Evolutionary conservation across 2,329 filamentous ascomycete genomes (phyloP).

Genomic region (Periconia sp.): DNA sequence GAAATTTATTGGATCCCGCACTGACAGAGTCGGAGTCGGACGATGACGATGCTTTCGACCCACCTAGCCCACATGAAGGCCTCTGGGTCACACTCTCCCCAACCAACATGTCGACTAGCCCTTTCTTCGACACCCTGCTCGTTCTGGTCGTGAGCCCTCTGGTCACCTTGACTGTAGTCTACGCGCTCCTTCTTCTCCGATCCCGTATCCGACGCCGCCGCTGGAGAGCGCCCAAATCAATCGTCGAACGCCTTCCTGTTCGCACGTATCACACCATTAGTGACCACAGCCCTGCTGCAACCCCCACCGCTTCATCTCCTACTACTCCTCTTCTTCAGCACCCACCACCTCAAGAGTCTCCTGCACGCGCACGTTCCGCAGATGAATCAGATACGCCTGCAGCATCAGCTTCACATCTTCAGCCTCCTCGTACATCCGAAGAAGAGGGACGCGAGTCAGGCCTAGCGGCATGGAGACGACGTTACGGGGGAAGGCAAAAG

Average conservation of each 20-base stretch:
- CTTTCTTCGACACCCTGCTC: constrained; percentile 95
- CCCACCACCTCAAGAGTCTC: constrained; percentile 23
- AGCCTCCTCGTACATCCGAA: constrained; percentile 38
- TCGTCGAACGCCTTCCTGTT: constrained; percentile 92
- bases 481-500: constrained; percentile 67
- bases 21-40: constrained; percentile 12
- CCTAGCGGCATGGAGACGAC: constrained; percentile 56
- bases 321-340: constrained; percentile 77
- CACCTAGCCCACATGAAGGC: constrained; percentile 64
- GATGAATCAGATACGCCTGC: constrained; percentile 62
- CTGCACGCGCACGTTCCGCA: constrained; percentile 64
- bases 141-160: constrained; percentile 94
- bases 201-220: constrained; percentile 84
- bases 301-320: constrained; percentile 66
- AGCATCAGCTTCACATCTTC: constrained; percentile 32
- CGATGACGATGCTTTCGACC: constrained; percentile 19
- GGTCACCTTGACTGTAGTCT: constrained; percentile 89
- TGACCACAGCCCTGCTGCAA: constrained; percentile 62
- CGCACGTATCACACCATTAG: constrained; percentile 89
- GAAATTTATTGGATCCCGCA: constrained; percentile 18
- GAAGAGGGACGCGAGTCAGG: constrained; percentile 57
- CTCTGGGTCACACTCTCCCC: constrained; percentile 97
- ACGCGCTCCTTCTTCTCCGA: constrained; percentile 81
- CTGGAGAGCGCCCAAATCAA: constrained; percentile 96
- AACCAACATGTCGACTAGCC: constrained; percentile 81